Percentiles rank a stretch among this genome's conserved stretches.
Conservation (phyloP, 1,139 yeast genomes). For the Taiozyma onychis region DNA sequence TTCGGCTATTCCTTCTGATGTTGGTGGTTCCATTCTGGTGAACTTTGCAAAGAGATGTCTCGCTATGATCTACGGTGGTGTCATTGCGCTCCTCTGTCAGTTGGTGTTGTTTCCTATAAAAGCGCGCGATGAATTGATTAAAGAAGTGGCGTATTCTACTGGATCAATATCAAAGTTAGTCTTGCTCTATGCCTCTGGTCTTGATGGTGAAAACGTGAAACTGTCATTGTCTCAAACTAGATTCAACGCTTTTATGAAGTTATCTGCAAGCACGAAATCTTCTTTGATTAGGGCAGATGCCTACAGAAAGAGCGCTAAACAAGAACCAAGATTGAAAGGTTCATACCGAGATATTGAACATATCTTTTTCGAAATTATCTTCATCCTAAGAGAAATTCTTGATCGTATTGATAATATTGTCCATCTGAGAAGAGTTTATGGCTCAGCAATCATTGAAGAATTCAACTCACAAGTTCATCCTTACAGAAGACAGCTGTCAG, state of each 20-base stretch:
- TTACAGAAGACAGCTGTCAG: conserved; percentile 40
- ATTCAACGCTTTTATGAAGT: conserved; percentile 25
- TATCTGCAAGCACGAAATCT: conserved; percentile 32
- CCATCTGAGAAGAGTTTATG: conserved; percentile 37
- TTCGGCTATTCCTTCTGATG: conserved; percentile 32
- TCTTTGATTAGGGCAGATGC: conserved; percentile 37
- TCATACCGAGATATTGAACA: conserved; percentile 34
- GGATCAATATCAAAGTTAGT: conserved; percentile 35
- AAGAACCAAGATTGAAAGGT: conserved; percentile 45
- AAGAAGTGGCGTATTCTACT: conserved; percentile 35
- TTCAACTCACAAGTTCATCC: conserved; percentile 34
- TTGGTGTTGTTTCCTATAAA: conserved; percentile 39
- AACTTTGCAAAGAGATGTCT: conserved; percentile 45
- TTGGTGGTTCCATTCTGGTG: conserved; percentile 35
- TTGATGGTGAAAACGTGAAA: conserved; percentile 31
- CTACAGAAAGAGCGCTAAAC: conserved; percentile 35
- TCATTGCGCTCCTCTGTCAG: conserved; percentile 40
- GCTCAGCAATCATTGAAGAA: conserved; percentile 41
- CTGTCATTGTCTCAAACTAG: conserved; percentile 24
- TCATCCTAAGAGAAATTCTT: conserved; percentile 39
- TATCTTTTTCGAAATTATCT: conserved; percentile 39
- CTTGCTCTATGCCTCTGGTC: conserved; percentile 33
- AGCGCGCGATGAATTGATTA: conserved; percentile 38
- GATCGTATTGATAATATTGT: conserved; percentile 42
- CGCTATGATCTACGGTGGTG: conserved; percentile 45